Evolutionary conservation across 352 stramenopile species (phyloP).

Genomic region (Phytopythium mirpurense): DNA sequence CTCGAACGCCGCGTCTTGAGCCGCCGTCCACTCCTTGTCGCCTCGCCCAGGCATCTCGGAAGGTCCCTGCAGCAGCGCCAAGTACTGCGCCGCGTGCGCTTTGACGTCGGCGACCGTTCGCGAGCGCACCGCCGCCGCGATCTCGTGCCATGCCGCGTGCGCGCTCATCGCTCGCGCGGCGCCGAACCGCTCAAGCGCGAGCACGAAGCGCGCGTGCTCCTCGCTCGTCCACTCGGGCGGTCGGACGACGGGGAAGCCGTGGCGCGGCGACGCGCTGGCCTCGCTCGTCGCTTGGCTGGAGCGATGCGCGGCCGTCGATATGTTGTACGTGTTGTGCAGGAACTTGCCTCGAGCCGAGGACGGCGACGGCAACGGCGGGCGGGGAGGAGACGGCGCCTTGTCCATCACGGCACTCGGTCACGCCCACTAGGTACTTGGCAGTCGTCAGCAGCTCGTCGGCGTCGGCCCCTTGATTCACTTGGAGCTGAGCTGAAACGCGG

Average conservation of each 20-base stretch:
- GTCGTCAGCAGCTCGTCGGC: not conserved
- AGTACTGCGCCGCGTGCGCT: conserved; percentile 45
- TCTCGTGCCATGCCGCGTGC: conserved; percentile 46
- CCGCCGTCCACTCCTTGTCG: conserved; percentile 50
- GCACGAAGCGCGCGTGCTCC: conserved; percentile 68
- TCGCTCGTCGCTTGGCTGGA: not conserved
- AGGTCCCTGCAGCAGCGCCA: conserved; percentile 45
- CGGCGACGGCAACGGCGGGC: not conserved
- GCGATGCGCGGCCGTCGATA: conserved; percentile 3
- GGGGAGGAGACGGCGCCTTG: conserved; percentile 1
- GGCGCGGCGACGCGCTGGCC: not conserved
- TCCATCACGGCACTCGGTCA: not conserved
- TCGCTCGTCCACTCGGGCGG: conserved; percentile 35
- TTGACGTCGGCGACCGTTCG: conserved; percentile 37
- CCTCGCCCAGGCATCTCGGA: conserved; percentile 31
- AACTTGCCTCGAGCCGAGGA: not conserved
- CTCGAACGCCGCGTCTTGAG: conserved; percentile 67
- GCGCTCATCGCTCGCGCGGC: conserved; percentile 34
- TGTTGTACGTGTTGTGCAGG: conserved; percentile 10
- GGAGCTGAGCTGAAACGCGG: too few relatives aligned
- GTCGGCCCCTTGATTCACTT: too few relatives aligned
- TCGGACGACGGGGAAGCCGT: not conserved
- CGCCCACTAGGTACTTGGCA: not conserved
- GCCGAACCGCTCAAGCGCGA: conserved; percentile 58
- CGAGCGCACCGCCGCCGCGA: conserved; percentile 48